These are phyloP conservation scores for Hebeloma cylindrosporum DNA, from an alignment of 768 basidiomycete species.

Conservation along the genomic window DNA sequence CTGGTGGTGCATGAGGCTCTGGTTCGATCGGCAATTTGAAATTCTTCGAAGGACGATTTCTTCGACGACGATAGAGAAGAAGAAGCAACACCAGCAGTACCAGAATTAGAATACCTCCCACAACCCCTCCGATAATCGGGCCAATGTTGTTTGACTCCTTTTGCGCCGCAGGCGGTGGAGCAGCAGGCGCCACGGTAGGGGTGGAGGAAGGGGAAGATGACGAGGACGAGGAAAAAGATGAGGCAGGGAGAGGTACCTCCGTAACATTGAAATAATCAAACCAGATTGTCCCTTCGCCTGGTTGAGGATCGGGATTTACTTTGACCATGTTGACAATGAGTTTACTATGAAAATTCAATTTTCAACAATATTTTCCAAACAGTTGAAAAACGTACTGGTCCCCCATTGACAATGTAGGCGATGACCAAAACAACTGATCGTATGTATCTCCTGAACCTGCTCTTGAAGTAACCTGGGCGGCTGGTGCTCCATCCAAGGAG, in stretches of 20 bases:
- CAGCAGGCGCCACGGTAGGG: background rate
- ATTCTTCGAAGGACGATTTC: background rate
- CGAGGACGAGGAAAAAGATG: background rate
- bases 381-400: constrained; percentile 36
- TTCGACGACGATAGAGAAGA: background rate
- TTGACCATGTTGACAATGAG: constrained; percentile 36
- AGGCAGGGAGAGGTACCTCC: too few species aligned
- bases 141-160: constrained; percentile 4
- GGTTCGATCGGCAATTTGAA: constrained; percentile 1
- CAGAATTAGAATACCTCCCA: background rate
- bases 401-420: constrained; percentile 19
- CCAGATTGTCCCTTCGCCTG: constrained; percentile 41
- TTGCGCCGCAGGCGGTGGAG: background rate
- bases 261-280: constrained; percentile 45
- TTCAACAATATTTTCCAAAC: background rate
- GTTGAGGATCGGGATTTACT: constrained; percentile 25
- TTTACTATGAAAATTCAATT: constrained; percentile 19
- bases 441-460: constrained; percentile 28
- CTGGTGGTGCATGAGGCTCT: constrained; percentile 2
- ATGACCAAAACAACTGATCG: constrained; percentile 38
- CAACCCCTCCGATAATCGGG: constrained; percentile 5
- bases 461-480: constrained; percentile 25
- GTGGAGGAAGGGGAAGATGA: background rate
- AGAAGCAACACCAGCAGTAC: background rate
- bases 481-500: constrained; percentile 31